A percentile compares a stretch with the other conserved stretches of the same genome.
Conservation (phyloP, 768 basidiomycete species). For the Termitomyces sp. region DNA sequence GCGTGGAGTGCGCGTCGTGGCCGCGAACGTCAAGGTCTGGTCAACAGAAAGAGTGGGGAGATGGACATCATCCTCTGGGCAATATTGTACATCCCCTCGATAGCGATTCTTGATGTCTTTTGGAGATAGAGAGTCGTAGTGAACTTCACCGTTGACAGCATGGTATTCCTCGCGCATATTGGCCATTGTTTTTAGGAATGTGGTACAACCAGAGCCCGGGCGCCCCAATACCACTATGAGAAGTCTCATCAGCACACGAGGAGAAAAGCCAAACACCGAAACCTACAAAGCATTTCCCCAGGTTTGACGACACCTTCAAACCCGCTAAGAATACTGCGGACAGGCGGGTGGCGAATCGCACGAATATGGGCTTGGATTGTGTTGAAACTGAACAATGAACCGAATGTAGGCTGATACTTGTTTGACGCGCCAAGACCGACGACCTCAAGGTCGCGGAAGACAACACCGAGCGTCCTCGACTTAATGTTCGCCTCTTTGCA, state of each 20-base stretch:
- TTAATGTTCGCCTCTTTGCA: constrained; percentile 15
- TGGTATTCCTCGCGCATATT: constrained; percentile 73
- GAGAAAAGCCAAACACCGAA: neutral
- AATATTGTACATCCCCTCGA: constrained; percentile 79
- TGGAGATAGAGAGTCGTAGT: constrained; percentile 73
- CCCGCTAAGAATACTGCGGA: constrained; percentile 58
- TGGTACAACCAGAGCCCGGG: constrained; percentile 85
- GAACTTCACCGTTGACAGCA: constrained; percentile 64
- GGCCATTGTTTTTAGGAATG: constrained; percentile 77
- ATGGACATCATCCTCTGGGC: constrained; percentile 83
- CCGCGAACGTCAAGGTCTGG: constrained; percentile 69
- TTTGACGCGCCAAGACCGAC: constrained; percentile 42
- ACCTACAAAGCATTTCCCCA: constrained; percentile 77
- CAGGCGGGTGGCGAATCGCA: constrained; percentile 51
- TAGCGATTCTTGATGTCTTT: constrained; percentile 58
- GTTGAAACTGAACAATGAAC: constrained; percentile 46
- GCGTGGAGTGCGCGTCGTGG: constrained; percentile 63
- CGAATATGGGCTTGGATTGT: constrained; percentile 35
- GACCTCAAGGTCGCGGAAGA: constrained; percentile 49
- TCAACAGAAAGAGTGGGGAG: constrained; percentile 80
- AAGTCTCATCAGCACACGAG: neutral
- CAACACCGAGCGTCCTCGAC: constrained; percentile 42
- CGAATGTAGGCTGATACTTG: constrained; percentile 47
- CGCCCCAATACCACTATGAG: constrained; percentile 74
- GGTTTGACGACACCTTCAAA: constrained; percentile 64